Evolutionary conservation across 331 rosid genomes (phyloP), one percentile per base, ranked within the genome.

Genomic region (Cydonia oblonga): DNA sequence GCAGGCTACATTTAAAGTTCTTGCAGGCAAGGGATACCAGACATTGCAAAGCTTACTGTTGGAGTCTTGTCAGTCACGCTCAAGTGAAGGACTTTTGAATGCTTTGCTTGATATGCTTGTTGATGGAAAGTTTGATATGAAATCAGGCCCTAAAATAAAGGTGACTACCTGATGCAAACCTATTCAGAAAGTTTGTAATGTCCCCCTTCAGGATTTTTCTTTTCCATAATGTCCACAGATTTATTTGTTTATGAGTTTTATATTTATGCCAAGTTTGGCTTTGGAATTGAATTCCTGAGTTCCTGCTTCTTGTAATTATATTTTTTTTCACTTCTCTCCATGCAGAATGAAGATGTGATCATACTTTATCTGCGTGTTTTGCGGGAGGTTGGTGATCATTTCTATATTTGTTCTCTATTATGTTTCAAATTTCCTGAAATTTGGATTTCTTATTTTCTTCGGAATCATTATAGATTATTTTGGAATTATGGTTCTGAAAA

Each of bases 11-110:
- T 93, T 93, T 79, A 88, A 89, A 84, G 88, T 89, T 82, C 90
- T 93, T 71, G 95, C 97, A 65, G 98, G 98, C 69, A 89, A 87
- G 84, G 98, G 98, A 30, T 93, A 93, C 79, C 96, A 84, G 88
- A 87, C 98, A 7, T 72, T 93, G 86, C 96, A 91, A 86, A 89
- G 96, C 84, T 84, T 93, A 81, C 85, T 93, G 68, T 84, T 93
- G 77, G 97, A 93, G 75, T 91, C 88, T 88, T 89, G 91, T 84
- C 96, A 76, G 64, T 84, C 86, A 73, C 90, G 77, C 86, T 83
- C 92, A 68, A 89, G 96, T 73, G 90, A 85, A 83, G 87, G 82
- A 52, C 90, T 93, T 78, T 72, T 93, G 80, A 90, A 77, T 84
- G 90, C 75, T 18, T 79, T 93, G 82, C 97, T 93, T 44, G 93